These are phyloP conservation scores for Verruconis gallopava DNA, from an alignment of 2,329 filamentous ascomycete genomes.

Conservation along the genomic window DNA sequence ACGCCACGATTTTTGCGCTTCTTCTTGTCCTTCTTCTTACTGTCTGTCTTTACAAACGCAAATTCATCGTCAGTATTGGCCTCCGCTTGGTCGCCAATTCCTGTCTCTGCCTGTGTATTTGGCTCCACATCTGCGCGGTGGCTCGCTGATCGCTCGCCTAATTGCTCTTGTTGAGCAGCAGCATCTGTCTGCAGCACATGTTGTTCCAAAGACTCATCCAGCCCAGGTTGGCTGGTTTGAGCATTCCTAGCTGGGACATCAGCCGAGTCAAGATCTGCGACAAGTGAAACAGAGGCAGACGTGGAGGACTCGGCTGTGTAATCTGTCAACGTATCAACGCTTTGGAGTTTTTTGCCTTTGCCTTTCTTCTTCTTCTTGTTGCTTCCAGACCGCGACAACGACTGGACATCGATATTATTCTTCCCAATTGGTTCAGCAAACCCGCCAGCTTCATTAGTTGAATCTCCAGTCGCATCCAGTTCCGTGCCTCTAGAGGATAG, in stretches of 20 bases:
- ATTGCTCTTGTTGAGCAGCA: too few relatives aligned
- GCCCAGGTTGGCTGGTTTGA: too few relatives aligned
- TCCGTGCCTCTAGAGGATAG: too few relatives aligned
- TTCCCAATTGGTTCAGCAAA: background rate
- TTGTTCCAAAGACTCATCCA: too few relatives aligned
- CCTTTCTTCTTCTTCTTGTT: background rate
- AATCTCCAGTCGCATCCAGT: too few relatives aligned
- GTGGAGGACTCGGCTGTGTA: too few relatives aligned
- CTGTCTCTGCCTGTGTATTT: too few relatives aligned
- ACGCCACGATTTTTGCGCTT: constrained; percentile 1
- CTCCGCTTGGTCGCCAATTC: background rate
- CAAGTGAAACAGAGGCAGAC: too few relatives aligned
- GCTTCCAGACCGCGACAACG: background rate
- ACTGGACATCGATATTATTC: background rate
- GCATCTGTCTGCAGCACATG: too few relatives aligned
- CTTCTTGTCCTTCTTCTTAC: constrained; percentile 9
- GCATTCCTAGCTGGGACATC: background rate
- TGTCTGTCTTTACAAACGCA: background rate
- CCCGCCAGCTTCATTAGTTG: background rate
- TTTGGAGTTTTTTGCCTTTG: background rate
- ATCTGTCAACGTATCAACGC: background rate
- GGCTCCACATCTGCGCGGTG: too few relatives aligned
- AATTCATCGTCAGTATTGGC: background rate
- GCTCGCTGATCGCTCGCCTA: too few relatives aligned
- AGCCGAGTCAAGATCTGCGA: too few relatives aligned